phyloP scores from a whole-genome alignment of 1,139 yeast species.

The Suhomyces taliae region DNA sequence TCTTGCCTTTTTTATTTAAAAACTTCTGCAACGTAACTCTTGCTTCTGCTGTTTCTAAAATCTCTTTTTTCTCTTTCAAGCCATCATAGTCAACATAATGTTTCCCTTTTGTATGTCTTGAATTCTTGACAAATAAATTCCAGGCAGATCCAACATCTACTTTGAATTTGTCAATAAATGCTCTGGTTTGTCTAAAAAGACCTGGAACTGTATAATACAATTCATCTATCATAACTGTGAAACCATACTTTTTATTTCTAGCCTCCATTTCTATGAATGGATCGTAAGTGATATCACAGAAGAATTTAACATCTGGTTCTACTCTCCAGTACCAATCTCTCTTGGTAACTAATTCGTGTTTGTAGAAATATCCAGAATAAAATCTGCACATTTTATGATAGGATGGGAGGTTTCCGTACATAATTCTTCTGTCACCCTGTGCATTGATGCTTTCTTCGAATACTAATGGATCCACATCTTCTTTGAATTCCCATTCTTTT shows the following conservation, averaged over 20 bases:
- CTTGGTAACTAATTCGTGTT: constrained; percentile 66
- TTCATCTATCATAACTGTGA: constrained; percentile 74
- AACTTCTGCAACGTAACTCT: constrained; percentile 28
- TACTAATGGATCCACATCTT: constrained; percentile 26
- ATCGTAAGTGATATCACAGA: constrained; percentile 87
- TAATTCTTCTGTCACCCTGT: constrained; percentile 78
- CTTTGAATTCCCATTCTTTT: constrained; percentile 63
- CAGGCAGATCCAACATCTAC: constrained; percentile 58
- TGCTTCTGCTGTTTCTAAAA: constrained; percentile 28
- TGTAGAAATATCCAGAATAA: constrained; percentile 75
- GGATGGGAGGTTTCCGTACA: constrained; percentile 77
- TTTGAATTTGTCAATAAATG: constrained; percentile 50
- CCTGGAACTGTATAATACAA: constrained; percentile 78
- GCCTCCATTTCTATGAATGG: constrained; percentile 81
- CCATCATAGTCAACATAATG: constrained; percentile 24
- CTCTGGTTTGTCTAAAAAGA: constrained; percentile 66
- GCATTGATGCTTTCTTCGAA: constrained; percentile 54
- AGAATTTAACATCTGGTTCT: constrained; percentile 87
- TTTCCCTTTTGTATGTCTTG: constrained; percentile 24
- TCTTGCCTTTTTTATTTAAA: constrained; percentile 16
- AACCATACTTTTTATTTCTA: constrained; percentile 74
- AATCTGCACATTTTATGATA: constrained; percentile 76
- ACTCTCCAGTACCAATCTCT: constrained; percentile 94
- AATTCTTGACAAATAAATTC: constrained; percentile 50
- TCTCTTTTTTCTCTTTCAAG: constrained; percentile 18